These are phyloP conservation scores for Yamadazyma tumulicola DNA, from an alignment of 805 yeast genomes.

Conservation along the genomic window DNA sequence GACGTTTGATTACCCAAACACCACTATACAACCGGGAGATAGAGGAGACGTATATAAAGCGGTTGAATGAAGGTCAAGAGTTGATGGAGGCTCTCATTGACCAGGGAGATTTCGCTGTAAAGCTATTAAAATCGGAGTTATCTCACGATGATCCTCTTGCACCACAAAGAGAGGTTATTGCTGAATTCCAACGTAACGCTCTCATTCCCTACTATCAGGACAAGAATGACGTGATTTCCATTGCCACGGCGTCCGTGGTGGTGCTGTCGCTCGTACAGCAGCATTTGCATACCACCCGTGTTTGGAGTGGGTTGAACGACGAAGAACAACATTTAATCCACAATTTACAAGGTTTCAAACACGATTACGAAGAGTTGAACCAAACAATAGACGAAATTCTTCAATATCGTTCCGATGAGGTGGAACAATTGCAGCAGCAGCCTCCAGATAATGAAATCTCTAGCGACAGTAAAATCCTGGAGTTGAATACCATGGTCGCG, in stretches of 20 bases:
- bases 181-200: constrained; percentile 1
- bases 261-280: constrained; percentile 3
- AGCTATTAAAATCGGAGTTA: constrained; percentile 2
- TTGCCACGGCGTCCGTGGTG: constrained; percentile 18
- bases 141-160: not conserved
- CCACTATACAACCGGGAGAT: constrained; percentile 6
- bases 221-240: constrained; percentile 26
- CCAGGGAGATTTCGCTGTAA: constrained; percentile 7
- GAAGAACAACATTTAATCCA: constrained; percentile 1
- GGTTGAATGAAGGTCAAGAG: constrained; percentile 8
- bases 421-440: not conserved
- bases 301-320: constrained; percentile 1
- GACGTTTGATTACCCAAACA: constrained; percentile 1
- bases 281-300: constrained; percentile 2
- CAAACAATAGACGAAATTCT: constrained; percentile 5
- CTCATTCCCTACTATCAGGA: constrained; percentile 23
- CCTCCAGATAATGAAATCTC: not conserved
- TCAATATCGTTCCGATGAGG: constrained; percentile 1
- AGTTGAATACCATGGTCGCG: not conserved
- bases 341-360: constrained; percentile 1
- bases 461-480: not conserved
- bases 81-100: constrained; percentile 4
- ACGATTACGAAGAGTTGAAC: constrained; percentile 1
- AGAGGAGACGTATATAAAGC: constrained; percentile 6
- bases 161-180: constrained; percentile 2